phyloP scores from a whole-genome alignment of 2,329 filamentous ascomycete genomes.

The Cladophialophora carrionii region DNA sequence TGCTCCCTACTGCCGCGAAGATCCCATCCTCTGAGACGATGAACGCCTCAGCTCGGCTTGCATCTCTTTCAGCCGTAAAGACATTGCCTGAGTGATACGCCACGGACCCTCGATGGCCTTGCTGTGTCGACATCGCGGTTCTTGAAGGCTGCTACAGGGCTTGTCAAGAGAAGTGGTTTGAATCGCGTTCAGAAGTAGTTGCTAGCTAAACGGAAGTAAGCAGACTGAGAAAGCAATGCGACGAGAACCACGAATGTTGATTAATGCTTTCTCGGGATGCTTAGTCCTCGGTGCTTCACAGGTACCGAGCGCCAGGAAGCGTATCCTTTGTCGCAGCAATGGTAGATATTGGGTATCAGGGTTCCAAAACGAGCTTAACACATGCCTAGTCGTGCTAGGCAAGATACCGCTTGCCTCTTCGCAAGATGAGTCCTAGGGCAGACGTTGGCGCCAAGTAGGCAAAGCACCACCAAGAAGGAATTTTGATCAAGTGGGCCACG shows the following conservation, averaged over 20 bases:
- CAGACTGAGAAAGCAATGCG: neutral
- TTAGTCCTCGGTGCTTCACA: neutral
- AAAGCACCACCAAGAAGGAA: neutral
- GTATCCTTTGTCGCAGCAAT: neutral
- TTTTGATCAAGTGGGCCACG: neutral
- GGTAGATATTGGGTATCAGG: neutral
- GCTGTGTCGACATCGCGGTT: neutral
- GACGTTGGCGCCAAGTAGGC: neutral
- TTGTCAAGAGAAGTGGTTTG: neutral
- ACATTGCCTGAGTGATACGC: conserved; percentile 21
- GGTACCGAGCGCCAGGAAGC: neutral
- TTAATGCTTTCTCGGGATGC: neutral
- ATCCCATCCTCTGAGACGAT: conserved; percentile 17
- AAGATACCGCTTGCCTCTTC: neutral
- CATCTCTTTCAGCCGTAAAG: conserved; percentile 12
- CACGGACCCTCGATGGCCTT: neutral
- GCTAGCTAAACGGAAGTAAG: neutral
- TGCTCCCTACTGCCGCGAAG: conserved; percentile 18
- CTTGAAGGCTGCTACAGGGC: neutral
- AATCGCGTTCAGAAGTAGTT: neutral
- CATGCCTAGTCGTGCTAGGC: neutral
- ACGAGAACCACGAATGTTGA: neutral
- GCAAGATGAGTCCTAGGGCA: neutral
- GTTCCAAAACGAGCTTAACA: neutral
- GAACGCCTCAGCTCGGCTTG: conserved; percentile 19